These are phyloP conservation scores for Candida sp. DNA, from an alignment of 1,139 yeast genomes.

Conservation along the genomic window DNA sequence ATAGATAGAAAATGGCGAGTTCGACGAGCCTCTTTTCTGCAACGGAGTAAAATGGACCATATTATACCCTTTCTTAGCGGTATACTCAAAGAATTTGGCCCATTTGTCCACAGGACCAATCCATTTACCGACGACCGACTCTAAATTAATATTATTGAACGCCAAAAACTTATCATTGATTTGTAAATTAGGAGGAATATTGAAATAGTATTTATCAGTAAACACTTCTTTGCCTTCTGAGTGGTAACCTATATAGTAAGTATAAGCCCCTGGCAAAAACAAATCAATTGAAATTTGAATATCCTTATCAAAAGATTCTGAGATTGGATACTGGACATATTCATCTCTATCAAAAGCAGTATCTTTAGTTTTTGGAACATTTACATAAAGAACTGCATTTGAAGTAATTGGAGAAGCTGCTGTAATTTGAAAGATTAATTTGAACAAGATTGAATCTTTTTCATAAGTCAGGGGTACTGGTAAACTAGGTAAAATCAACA, in stretches of 20 bases:
- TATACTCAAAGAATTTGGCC: conserved; percentile 60
- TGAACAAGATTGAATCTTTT: conserved; percentile 46
- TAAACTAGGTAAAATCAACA: conserved; percentile 59
- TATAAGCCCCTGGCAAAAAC: conserved; percentile 74
- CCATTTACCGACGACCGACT: conserved; percentile 90
- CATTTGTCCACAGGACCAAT: conserved; percentile 67
- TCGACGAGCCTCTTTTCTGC: conserved; percentile 82
- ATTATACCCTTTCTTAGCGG: conserved; percentile 78
- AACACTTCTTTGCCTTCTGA: conserved; percentile 22
- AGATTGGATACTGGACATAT: conserved; percentile 47
- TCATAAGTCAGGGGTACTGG: conserved; percentile 40
- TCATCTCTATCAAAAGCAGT: conserved; percentile 52
- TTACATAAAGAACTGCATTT: conserved; percentile 70
- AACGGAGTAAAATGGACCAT: conserved; percentile 96
- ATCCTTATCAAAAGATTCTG: conserved; percentile 57
- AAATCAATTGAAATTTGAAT: conserved; percentile 58
- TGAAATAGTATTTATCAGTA: conserved; percentile 67
- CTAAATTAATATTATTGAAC: conserved; percentile 78
- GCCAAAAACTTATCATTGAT: conserved; percentile 58
- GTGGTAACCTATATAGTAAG: conserved; percentile 58
- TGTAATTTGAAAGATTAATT: conserved; percentile 59
- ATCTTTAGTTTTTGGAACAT: conserved; percentile 52
- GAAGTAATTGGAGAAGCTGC: conserved; percentile 74
- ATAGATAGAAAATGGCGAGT: conserved; percentile 89
- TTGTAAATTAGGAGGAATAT: conserved; percentile 74